Evolutionary conservation across 805 yeast genomes (phyloP).

Genomic region (Pichia deserticola): DNA sequence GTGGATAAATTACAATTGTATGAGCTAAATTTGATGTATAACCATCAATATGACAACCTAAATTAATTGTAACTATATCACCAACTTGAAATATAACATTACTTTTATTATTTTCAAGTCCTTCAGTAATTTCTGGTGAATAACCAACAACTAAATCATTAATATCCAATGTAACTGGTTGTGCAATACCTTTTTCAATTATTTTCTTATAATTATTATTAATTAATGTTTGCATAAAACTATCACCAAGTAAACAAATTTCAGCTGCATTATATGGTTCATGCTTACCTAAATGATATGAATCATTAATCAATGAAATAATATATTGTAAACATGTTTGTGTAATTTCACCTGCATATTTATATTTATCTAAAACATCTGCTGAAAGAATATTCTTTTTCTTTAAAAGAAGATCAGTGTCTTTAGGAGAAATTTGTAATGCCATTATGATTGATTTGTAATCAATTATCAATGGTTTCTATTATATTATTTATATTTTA

Average conservation of each 20-base stretch:
- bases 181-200: slow-evolving; percentile 85
- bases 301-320: slow-evolving; percentile 57
- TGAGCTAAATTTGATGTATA: slow-evolving; percentile 84
- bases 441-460: slow-evolving; percentile 40
- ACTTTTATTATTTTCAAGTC: slow-evolving; percentile 33
- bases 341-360: slow-evolving; percentile 82
- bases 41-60: slow-evolving; percentile 94
- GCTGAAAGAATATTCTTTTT: slow-evolving; percentile 63
- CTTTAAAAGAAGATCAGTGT: slow-evolving; percentile 62
- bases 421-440: slow-evolving; percentile 67
- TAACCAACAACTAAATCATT: slow-evolving; percentile 73
- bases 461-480: background rate
- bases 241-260: slow-evolving; percentile 77
- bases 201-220: slow-evolving; percentile 55
- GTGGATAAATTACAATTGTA: slow-evolving; percentile 77
- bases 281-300: slow-evolving; percentile 54
- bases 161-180: slow-evolving; percentile 84
- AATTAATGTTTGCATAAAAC: slow-evolving; percentile 56
- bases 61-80: slow-evolving; percentile 74
- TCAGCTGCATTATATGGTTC: slow-evolving; percentile 52
- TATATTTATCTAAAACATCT: slow-evolving; percentile 66
- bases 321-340: slow-evolving; percentile 74
- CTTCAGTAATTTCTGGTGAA: slow-evolving; percentile 74
- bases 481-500: too few relatives aligned
- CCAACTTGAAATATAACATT: slow-evolving; percentile 54